Evolutionary conservation across 1,139 yeast genomes (phyloP), one percentile per base, ranked within the genome.

Genomic region (Yamadazyma oceani): DNA sequence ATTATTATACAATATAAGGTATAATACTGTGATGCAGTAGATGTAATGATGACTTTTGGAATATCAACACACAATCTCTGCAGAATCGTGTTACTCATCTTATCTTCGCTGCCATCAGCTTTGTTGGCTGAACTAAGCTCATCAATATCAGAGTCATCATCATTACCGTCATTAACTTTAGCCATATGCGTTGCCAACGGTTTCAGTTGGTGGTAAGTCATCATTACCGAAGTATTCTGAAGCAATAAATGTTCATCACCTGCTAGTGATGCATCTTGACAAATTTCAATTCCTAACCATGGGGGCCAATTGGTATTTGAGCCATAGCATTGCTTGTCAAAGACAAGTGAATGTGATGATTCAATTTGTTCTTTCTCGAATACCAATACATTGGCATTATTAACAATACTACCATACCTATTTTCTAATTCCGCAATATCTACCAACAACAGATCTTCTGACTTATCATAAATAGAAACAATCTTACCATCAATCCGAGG

Each of bases 271-370:
- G 69, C 66, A 40, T 65, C 58, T 38, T 58, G 59, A 43, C 75
- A 66, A 11, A 70, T 60, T 45, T 71, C 77, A 28, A 63, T 51
- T 1, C 75, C 77, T 24, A 72, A 47, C 72, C 75, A 72, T 0
- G 78, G 75, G 10, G 74, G 77, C 78, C 78, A 72, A 34, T 51
- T 58, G 3, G 58, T 48, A 15, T 50, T 53, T 0, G 73, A 58
- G 1, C 76, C 76, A 50, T 71, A 70, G 6, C 64, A 54, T 7
- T 46, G 37, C 25, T 54, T 50, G 26, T 60, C 64, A 27, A 64
- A 51, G 10, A 64, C 49, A 31, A 55, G 40, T 6, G 50, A 40
- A 5, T 40, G 40, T 1, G 45, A 31, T 9, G 43, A 38, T 19
- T 58, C 49, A 6, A 50, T 41, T 32, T 55, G 42, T 4, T 53